Conservation (phyloP, 257 asterid species). For the Thymus mandschuricus region DNA sequence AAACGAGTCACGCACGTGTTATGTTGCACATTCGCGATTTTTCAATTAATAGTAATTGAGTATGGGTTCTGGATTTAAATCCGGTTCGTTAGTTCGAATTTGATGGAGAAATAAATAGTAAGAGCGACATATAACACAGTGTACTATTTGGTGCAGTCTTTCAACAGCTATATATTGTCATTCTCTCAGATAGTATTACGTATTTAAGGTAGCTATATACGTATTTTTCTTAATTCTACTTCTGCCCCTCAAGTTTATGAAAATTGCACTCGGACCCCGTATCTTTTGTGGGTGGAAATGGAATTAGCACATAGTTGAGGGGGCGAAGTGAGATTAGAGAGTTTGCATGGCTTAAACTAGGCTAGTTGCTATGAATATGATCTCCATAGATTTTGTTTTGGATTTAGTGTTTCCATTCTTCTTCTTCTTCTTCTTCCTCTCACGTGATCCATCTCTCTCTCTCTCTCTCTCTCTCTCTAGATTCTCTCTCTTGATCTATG, state of each 20-base stretch:
- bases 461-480: background rate
- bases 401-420: slow-evolving; percentile 27
- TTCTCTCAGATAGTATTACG: slow-evolving; percentile 25
- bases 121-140: slow-evolving; percentile 23
- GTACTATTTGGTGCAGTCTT: slow-evolving; percentile 32
- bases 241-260: background rate
- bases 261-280: background rate
- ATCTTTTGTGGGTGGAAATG: background rate
- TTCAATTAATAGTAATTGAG: too few relatives aligned
- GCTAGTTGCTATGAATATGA: slow-evolving; percentile 29
- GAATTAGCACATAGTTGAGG: background rate
- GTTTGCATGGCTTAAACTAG: background rate
- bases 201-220: slow-evolving; percentile 24
- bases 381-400: slow-evolving; percentile 42
- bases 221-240: background rate
- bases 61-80: background rate
- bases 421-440: slow-evolving; percentile 19
- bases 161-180: slow-evolving; percentile 32
- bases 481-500: background rate
- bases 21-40: too few relatives aligned
- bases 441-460: slow-evolving; percentile 29
- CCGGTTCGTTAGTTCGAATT: background rate
- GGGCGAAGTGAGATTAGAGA: slow-evolving; percentile 13
- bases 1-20: too few relatives aligned
- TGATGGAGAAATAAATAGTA: background rate